These are phyloP conservation scores for Boletus speciosus DNA, from an alignment of 768 basidiomycete species.

Conservation along the genomic window DNA sequence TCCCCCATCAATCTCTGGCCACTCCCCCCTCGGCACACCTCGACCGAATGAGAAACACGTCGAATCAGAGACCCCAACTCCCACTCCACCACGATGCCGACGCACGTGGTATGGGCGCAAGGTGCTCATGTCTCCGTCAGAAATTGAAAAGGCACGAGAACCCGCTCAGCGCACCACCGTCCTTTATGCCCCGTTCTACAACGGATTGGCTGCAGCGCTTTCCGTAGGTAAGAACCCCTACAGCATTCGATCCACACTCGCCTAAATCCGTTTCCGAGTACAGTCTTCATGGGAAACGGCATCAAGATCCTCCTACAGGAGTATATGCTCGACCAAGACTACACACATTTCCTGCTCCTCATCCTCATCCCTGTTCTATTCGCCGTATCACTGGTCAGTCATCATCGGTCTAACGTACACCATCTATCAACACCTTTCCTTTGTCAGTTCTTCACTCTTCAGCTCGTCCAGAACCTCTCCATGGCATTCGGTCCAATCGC, in stretches of 20 bases:
- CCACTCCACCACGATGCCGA: slow-evolving; percentile 32
- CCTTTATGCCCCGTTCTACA: slow-evolving; percentile 28
- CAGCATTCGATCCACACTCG: not conserved
- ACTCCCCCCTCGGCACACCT: slow-evolving; percentile 31
- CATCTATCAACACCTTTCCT: slow-evolving; percentile 8
- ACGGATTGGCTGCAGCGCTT: slow-evolving; percentile 28
- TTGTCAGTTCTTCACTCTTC: slow-evolving; percentile 38
- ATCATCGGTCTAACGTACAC: not conserved
- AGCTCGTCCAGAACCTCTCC: slow-evolving; percentile 36
- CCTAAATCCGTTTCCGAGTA: slow-evolving; percentile 8
- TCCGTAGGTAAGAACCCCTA: slow-evolving; percentile 13
- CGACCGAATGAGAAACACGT: slow-evolving; percentile 11
- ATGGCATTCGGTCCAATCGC: slow-evolving; percentile 50
- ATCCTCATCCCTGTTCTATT: slow-evolving; percentile 41
- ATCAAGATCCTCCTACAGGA: slow-evolving; percentile 57
- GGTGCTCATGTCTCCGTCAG: slow-evolving; percentile 36
- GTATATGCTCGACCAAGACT: slow-evolving; percentile 45
- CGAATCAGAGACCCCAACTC: slow-evolving; percentile 17
- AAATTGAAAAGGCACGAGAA: slow-evolving; percentile 27
- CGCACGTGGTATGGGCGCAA: slow-evolving; percentile 64
- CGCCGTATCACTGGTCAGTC: slow-evolving; percentile 42
- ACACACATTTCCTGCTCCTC: slow-evolving; percentile 41
- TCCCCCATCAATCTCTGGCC: slow-evolving; percentile 35
- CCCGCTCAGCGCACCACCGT: slow-evolving; percentile 13
- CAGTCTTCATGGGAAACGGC: slow-evolving; percentile 64